Conservation (phyloP, 225 moss, liverwort and hornwort genomes). For the Sphagnum tenellum region DNA sequence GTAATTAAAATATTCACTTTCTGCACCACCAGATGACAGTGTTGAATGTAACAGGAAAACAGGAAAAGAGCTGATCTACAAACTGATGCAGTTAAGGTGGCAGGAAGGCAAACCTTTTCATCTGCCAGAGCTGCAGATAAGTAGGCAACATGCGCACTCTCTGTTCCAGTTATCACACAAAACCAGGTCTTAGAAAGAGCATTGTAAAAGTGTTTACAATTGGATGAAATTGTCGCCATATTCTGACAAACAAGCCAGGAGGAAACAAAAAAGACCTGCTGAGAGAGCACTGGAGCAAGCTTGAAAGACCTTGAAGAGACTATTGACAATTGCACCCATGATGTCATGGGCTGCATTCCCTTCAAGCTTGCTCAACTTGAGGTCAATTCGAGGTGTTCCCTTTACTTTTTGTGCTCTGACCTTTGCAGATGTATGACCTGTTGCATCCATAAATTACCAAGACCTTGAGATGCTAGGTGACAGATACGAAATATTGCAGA, state of each 20-base stretch:
- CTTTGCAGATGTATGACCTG: constrained; percentile 36
- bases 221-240: background rate
- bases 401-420: constrained; percentile 52
- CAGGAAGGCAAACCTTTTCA: constrained; percentile 44
- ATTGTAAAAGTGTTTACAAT: background rate
- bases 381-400: constrained; percentile 48
- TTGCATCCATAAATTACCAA: background rate
- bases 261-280: constrained; percentile 29
- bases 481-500: background rate
- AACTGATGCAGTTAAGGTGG: background rate
- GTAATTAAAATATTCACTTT: background rate
- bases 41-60: background rate
- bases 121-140: constrained; percentile 35
- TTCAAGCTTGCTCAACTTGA: constrained; percentile 42
- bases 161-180: constrained; percentile 19
- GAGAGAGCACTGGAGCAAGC: constrained; percentile 37
- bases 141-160: constrained; percentile 32
- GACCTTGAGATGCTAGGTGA: background rate
- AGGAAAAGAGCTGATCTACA: background rate
- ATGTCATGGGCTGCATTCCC: constrained; percentile 53
- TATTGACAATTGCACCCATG: constrained; percentile 54
- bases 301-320: constrained; percentile 44
- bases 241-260: too few relatives aligned
- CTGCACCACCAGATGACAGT: background rate
- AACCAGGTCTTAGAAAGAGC: background rate